Base-by-base conservation (phyloP, 257 asterid species). In the Fraxinus americana region DNA sequence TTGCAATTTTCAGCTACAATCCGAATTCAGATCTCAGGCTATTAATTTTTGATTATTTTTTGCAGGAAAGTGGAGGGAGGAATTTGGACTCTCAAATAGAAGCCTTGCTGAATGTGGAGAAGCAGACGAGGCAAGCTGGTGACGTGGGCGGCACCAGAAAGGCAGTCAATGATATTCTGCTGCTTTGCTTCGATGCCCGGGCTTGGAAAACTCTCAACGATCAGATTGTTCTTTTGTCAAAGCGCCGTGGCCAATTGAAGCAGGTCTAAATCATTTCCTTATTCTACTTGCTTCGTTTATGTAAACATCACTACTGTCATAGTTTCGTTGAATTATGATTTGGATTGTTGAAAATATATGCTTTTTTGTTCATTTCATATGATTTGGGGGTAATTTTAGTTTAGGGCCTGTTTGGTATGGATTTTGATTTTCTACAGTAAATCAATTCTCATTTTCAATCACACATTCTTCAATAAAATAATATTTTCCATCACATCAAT, bases 161-260 rank as follows among this genome's bases (percentile, higher is more conserved):
- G 86, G 96, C 99, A 13, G 99, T 81, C 71, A 93, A 89, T 0
- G 98, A 96, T 68, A 93, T 96, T 83, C 80, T 96, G 76, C 89
- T 86, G 82, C 98, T 96, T 71, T 93, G 99, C 87, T 86, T 93
- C 21, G 97, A 93, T n/a, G 94, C 97, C 68, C 92, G 96, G 68
- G 90, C 92, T 57, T 96, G 99, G 99, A 87, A 82, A 65, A 91
- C 86, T 21, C 92, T 96, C 43, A 91, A 89, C 39, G 99, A 96
- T 25, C 99, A 96, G 90, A 96, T 96, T 83, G 78, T 93, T 78
- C 89, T 93, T 19, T 79, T 93, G 39, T 96, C 98, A 70, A 96
- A 96, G 86, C 96, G 99, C 75, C 97, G 97, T 57, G 99, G 99
- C 19, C 98, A 96, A 88, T 83, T 96, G 80, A 96, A 96, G 75